These are phyloP conservation scores for Leccinum variicolor DNA, from an alignment of 768 basidiomycete genomes.

Conservation along the genomic window DNA sequence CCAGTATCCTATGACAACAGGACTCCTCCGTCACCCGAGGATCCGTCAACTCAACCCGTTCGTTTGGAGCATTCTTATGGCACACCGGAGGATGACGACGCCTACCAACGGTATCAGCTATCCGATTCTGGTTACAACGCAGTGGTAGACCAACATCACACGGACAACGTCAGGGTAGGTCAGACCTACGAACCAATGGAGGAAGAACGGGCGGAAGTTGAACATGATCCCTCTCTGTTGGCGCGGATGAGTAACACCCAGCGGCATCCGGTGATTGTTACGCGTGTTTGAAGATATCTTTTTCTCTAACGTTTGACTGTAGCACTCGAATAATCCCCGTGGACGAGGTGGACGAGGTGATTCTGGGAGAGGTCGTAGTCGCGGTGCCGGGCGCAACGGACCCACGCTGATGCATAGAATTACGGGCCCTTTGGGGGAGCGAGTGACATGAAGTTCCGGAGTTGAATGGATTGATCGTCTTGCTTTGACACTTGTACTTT, in stretches of 20 bases:
- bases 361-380: slow-evolving; percentile 20
- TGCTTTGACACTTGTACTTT: neutral
- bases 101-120: slow-evolving; percentile 10
- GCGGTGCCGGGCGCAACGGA: slow-evolving; percentile 18
- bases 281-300: neutral
- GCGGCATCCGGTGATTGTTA: slow-evolving; percentile 18
- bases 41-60: neutral
- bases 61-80: slow-evolving; percentile 11
- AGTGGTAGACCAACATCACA: slow-evolving; percentile 4
- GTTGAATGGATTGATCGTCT: neutral
- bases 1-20: slow-evolving; percentile 6
- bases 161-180: slow-evolving; percentile 5
- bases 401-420: slow-evolving; percentile 16
- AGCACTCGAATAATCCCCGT: slow-evolving; percentile 17
- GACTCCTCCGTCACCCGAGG: neutral
- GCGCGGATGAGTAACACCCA: slow-evolving; percentile 24
- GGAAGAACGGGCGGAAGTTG: slow-evolving; percentile 12
- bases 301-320: neutral
- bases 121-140: neutral
- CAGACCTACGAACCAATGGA: slow-evolving; percentile 9
- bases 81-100: slow-evolving; percentile 14
- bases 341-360: slow-evolving; percentile 26
- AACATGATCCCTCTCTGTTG: slow-evolving; percentile 20
- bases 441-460: slow-evolving; percentile 15
- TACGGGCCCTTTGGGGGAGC: slow-evolving; percentile 15